Conservation (phyloP, 179 eudicot genomes). For the Spergularia azorica region DNA sequence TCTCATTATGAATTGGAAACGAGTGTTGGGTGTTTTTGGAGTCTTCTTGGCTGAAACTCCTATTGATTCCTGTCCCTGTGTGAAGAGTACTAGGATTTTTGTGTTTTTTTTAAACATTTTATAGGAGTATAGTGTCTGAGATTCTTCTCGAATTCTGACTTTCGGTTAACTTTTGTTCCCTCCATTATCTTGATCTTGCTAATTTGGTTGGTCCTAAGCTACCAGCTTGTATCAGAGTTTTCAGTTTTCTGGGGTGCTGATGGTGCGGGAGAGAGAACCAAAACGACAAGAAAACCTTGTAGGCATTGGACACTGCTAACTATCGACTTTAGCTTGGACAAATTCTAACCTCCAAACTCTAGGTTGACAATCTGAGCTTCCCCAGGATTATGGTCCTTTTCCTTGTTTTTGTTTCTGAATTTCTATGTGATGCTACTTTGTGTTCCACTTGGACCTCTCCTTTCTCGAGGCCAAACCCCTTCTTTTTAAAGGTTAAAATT, state of each 20-base stretch:
- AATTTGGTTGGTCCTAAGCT: background rate
- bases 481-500: background rate
- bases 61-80: background rate
- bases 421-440: background rate
- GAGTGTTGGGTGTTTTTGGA: background rate
- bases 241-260: background rate
- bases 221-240: background rate
- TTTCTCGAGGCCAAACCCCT: background rate
- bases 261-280: conserved; percentile 1
- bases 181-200: background rate
- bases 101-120: background rate
- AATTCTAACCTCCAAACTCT: background rate
- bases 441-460: background rate
- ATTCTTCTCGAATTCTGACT: background rate
- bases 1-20: background rate
- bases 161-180: background rate
- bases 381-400: background rate
- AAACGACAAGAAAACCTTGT: background rate
- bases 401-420: background rate
- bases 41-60: background rate
- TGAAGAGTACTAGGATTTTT: background rate
- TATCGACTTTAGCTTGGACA: background rate
- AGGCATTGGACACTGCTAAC: background rate
- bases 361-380: conserved; percentile 4
- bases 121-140: background rate